A percentile compares a stretch with the other conserved stretches of the same genome.
Evolutionary conservation across 2,329 filamentous ascomycete genomes (phyloP).

Genomic region (Cladosporium phlei): DNA sequence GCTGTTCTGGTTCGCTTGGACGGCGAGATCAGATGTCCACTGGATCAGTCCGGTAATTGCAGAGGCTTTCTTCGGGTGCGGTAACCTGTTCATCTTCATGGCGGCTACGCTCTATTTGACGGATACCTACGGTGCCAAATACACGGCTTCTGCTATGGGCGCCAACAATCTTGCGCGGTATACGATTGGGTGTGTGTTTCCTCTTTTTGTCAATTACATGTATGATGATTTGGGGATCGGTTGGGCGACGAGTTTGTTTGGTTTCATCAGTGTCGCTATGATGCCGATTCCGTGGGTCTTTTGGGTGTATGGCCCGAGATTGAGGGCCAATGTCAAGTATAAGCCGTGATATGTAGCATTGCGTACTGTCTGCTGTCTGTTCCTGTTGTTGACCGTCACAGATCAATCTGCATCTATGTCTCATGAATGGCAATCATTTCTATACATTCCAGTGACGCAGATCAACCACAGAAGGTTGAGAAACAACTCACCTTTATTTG

Average conservation of each 20-base stretch:
- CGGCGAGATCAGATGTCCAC: conserved; percentile 26
- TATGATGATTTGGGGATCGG: conserved; percentile 34
- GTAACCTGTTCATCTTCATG: conserved; percentile 35
- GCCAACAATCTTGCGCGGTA: conserved; percentile 57
- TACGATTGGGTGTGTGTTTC: conserved; percentile 52
- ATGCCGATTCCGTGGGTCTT: conserved; percentile 36
- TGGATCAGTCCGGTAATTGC: conserved; percentile 37
- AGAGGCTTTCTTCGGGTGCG: conserved; percentile 34
- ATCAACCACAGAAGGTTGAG: too few relatives aligned
- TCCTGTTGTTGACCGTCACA: too few relatives aligned
- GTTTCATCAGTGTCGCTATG: conserved; percentile 34
- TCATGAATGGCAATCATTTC: too few relatives aligned
- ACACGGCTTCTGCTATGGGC: conserved; percentile 52
- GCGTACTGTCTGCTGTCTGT: too few relatives aligned
- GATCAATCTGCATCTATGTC: too few relatives aligned
- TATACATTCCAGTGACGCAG: too few relatives aligned
- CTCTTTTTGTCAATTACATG: conserved; percentile 44
- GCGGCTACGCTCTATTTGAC: conserved; percentile 41
- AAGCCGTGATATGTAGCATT: too few relatives aligned
- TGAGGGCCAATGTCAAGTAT: conserved; percentile 32
- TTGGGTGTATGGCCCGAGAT: conserved; percentile 29
- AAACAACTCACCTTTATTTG: too few relatives aligned
- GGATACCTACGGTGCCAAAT: conserved; percentile 51
- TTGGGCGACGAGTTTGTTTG: conserved; percentile 37
- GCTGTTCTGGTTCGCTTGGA: conserved; percentile 36